phyloP scores from a whole-genome alignment of 805 yeast genomes.

The Kodamaea hsintzibuensis region DNA sequence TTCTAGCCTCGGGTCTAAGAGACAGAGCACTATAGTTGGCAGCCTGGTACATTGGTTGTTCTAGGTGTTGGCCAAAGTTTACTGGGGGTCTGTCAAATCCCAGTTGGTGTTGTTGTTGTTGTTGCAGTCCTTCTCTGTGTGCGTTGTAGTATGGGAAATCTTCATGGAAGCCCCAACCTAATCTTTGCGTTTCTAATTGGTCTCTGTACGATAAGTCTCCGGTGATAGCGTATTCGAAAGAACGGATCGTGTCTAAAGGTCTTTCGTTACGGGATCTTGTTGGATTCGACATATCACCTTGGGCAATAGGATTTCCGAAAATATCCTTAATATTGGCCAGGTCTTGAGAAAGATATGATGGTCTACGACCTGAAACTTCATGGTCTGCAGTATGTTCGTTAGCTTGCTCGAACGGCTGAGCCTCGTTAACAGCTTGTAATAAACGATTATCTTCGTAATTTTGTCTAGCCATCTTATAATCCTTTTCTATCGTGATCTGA shows the following conservation, averaged over 20 bases:
- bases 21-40: constrained; percentile 58
- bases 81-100: constrained; percentile 36
- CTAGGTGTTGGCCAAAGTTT: constrained; percentile 33
- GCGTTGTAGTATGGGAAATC: constrained; percentile 61
- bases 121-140: constrained; percentile 13
- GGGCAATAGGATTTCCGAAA: constrained; percentile 77
- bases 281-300: constrained; percentile 90
- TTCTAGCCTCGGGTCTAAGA: constrained; percentile 44
- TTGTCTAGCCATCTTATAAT: constrained; percentile 5
- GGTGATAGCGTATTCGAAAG: constrained; percentile 91
- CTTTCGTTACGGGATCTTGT: constrained; percentile 92
- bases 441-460: constrained; percentile 62
- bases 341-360: constrained; percentile 46
- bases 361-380: constrained; percentile 32
- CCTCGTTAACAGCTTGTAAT: constrained; percentile 88
- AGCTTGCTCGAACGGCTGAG: constrained; percentile 86
- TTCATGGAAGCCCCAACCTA: constrained; percentile 88
- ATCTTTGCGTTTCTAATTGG: constrained; percentile 71
- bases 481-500: constrained; percentile 7
- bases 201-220: constrained; percentile 82
- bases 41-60: constrained; percentile 51
- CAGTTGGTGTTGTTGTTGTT: constrained; percentile 19
- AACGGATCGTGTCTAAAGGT: constrained; percentile 92
- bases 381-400: constrained; percentile 36
- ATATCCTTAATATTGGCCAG: constrained; percentile 68